Base-by-base conservation (phyloP, 2,329 filamentous ascomycete genomes). In the Pseudocercospora crystallina region DNA sequence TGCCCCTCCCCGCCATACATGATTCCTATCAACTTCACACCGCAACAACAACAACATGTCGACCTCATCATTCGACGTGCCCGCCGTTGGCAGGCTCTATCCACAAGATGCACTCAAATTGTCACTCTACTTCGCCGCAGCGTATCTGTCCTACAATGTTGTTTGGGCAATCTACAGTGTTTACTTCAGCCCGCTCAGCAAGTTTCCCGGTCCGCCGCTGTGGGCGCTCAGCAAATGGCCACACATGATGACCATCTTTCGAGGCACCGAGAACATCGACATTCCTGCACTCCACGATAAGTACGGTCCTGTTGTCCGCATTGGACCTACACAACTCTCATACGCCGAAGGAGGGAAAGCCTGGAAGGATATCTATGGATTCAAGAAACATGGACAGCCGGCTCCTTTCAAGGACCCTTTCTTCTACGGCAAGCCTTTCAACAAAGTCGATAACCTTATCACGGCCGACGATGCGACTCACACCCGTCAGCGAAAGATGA, bases 151-250 rank as follows among this genome's bases (percentile, higher is more conserved):
- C 44, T 61, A 58, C 40, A 36, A 41, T 14, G 5, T 57, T 13
- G 43, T 34, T 17, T 36, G 33, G 13, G 47, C 51, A 26, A 54
- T 73, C 33, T 73, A 75, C 60, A 70, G 68, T 47, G 53, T 71
- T 13, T 75, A 66, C 56, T 71, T 77, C 49, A 71, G 75, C 32
- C 74, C 75, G 3, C 64, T 77, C 0, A 59, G 64, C 14, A 69
- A 71, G 35, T 72, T 72, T 26, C 75, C 74, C 1, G 76, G 75
- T 0, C 73, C 76, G 2, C 64, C 64, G 14, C 36, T 60, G 8
- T 49, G 57, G 30, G 56, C 53, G n/a, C 47, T 63, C 36, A 59
- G 53, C 36, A 54, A 46, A 8, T 20, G 59, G 13, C 65, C 65
- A 9, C 12, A 20, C 12, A 42, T 61, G 14, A n/a, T 49, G 0